Base-by-base conservation (phyloP, 768 basidiomycete genomes). In the Trametes gibbosa region DNA sequence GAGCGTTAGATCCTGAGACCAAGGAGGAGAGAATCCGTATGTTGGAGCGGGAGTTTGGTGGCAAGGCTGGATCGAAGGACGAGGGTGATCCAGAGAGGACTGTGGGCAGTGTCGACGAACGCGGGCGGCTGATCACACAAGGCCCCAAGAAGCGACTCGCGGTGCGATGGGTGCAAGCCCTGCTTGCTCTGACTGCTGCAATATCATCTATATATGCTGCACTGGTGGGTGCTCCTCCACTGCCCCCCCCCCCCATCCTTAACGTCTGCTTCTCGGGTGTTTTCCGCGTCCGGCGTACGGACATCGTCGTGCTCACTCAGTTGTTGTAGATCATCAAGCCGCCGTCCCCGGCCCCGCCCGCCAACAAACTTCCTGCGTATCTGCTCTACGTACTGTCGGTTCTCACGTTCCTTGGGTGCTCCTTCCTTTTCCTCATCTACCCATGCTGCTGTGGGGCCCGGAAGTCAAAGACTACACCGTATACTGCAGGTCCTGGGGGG, bases 1-100 rank as follows among this genome's bases (percentile, higher is more conserved):
- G 72, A 0, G 70, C 73, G 0, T 64, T 86, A 4, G 78, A 83
- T 56, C 70, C 79, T 1, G 70, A 76, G n/a, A 72, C 82, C 29
- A 89, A 86, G 68, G 84, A 85, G 69, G 86, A 88, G 64, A 78
- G 87, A 17, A 76, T 88, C 64, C 81, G 85, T 6, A 87, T 88
- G 85, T 77, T 90, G 10, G 83, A 88, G 67, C 79, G 79, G 17
- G 86, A 88, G 61, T 90, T 89, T 68, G 70, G 82, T 3, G 69
- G 72, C n/a, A 76, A 77, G 47, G 61, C 59, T 45, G 55, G 19
- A 56, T 61, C 27, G 53, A 59, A 53, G 73, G 25, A 50, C 13
- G 80, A 78, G 58, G 78, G 78, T 39, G 75, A 79, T 34, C 81
- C 79, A 12, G 79, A 81, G 62, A 79, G 77, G 17, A 58, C 81